These are phyloP conservation scores for Penicillium parvum DNA, from an alignment of 495 filamentous ascomycete genomes.

Conservation along the genomic window DNA sequence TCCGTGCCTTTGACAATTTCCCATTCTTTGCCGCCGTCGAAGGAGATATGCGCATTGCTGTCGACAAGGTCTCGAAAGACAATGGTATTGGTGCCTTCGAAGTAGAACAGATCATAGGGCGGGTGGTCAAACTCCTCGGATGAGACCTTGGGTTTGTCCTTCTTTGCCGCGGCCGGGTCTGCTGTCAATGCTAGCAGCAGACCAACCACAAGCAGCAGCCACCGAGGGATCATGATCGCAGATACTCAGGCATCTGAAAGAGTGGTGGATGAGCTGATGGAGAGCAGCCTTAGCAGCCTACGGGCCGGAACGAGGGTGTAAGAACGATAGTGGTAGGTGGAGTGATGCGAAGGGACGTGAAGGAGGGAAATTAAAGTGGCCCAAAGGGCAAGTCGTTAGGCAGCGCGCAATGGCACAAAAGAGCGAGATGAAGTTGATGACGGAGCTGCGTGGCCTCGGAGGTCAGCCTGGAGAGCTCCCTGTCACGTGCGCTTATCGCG, in stretches of 20 bases:
- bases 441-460: constrained; percentile 35
- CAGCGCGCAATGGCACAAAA: constrained; percentile 2
- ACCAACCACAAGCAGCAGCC: constrained; percentile 36
- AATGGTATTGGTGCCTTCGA: constrained; percentile 76
- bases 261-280: background rate
- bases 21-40: constrained; percentile 76
- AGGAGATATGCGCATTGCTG: constrained; percentile 63
- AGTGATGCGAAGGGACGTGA: background rate
- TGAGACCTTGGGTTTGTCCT: constrained; percentile 46
- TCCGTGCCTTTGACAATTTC: constrained; percentile 57
- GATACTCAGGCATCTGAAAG: constrained; percentile 33
- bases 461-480: constrained; percentile 23
- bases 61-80: constrained; percentile 55
- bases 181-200: constrained; percentile 31
- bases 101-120: constrained; percentile 72
- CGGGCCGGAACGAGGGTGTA: constrained; percentile 12
- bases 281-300: constrained; percentile 15
- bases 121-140: constrained; percentile 55
- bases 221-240: constrained; percentile 39
- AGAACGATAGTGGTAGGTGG: constrained; percentile 1
- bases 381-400: background rate
- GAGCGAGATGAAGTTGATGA: constrained; percentile 13
- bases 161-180: constrained; percentile 42
- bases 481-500: constrained; percentile 35
- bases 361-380: background rate